Percentiles rank a stretch among this genome's conserved stretches.
Evolutionary conservation across 495 filamentous ascomycete species (phyloP).

Genomic region (Penicillium paradoxum): DNA sequence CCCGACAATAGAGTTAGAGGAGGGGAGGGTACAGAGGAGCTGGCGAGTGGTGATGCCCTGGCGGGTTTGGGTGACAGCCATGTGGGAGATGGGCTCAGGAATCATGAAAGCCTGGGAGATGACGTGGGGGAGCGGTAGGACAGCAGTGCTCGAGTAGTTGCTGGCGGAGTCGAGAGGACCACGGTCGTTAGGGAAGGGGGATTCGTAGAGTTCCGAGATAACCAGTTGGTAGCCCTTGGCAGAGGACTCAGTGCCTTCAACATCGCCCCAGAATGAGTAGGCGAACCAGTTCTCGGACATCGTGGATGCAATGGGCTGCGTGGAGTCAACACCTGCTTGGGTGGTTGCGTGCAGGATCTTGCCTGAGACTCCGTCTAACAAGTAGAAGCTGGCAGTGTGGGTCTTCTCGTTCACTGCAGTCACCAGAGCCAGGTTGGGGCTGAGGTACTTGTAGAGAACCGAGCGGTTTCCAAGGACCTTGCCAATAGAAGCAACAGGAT

Average conservation of each 20-base stretch:
- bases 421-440: conserved; percentile 78
- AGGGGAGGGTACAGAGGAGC: conserved; percentile 70
- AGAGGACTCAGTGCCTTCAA: conserved; percentile 39
- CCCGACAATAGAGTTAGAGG: conserved; percentile 64
- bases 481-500: conserved; percentile 91
- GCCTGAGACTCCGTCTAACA: conserved; percentile 85
- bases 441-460: conserved; percentile 96
- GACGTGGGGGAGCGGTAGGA: conserved; percentile 56
- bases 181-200: conserved; percentile 73
- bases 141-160: conserved; percentile 64
- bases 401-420: conserved; percentile 57
- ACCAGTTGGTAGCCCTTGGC: conserved; percentile 84
- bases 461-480: conserved; percentile 85
- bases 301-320: conserved; percentile 66
- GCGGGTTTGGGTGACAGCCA: conserved; percentile 80
- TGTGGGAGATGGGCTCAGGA: conserved; percentile 65
- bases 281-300: conserved; percentile 95
- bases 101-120: conserved; percentile 76
- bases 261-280: conserved; percentile 76
- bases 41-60: conserved; percentile 89
- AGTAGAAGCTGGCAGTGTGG: conserved; percentile 60
- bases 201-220: conserved; percentile 87
- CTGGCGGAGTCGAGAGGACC: conserved; percentile 62
- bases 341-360: conserved; percentile 64
- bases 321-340: conserved; percentile 69